Evolutionary conservation across 1,284 basidiomycete species (phyloP), one percentile per base, ranked within the genome.

Genomic region (Marasmius sp.): DNA sequence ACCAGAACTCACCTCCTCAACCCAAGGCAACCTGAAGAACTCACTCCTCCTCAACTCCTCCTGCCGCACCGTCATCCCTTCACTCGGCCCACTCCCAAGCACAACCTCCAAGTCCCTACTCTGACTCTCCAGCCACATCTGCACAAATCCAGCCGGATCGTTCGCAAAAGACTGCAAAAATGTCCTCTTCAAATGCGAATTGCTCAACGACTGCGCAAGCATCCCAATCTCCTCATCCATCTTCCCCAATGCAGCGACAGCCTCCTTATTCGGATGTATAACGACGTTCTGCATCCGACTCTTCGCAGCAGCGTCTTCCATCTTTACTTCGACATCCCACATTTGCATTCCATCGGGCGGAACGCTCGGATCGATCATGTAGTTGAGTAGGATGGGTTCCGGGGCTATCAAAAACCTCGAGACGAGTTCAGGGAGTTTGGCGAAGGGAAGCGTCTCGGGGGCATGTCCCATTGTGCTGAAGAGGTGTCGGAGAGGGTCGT

Each of bases 21-120:
- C 93, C 95, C 95, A 97, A 4, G 93, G 91, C 67, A 96, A 79
- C 61, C 84, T 81, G 82, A 97, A 98, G 74, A 94, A 92, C 72
- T 97, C 94, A 68, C 92, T 94, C 53, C 94, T 78, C 65, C 91
- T 85, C 62, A 97, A 77, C 73, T 97, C 95, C 68, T 97, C 95
- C 61, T 93, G 91, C 18, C 92, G 80, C 11, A 95, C 83, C 0
- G 88, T 89, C 64, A 88, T 83, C 37, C 93, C 94, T 70, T 93
- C 89, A 27, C 87, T 88, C 3, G 91, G 87, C 2, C 94, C 94
- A 73, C 89, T 93, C 45, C 92, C 93, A n/a, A 98, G 81, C 62
- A 97, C 85, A 61, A 85, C 88, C 74, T 97, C 94, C 47, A 99
- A 76, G 74, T 97, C 95, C 18, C 93, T 84, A 37, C 94, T 92